Percentiles rank a stretch among this genome's conserved stretches.
phyloP scores from a whole-genome alignment of 371 early-diverging fungal species.

The Smittium mucronatum region DNA sequence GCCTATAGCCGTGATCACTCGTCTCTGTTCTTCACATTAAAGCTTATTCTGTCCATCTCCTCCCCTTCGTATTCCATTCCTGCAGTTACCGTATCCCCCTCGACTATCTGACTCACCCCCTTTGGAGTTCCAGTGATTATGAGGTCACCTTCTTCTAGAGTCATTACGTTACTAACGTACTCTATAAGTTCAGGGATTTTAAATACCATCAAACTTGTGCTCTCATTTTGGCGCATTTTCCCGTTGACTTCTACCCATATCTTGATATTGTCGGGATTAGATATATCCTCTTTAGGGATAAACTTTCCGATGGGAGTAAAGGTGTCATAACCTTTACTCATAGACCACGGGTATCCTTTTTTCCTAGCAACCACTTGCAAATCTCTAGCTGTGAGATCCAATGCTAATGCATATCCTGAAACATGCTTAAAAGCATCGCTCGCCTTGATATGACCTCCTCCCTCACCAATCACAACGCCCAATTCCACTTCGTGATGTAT shows the following conservation, averaged over 20 bases:
- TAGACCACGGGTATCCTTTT: slow-evolving; percentile 79
- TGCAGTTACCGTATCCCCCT: slow-evolving; percentile 64
- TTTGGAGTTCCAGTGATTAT: slow-evolving; percentile 72
- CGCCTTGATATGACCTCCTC: slow-evolving; percentile 57
- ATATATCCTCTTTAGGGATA: slow-evolving; percentile 54
- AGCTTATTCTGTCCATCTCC: slow-evolving; percentile 25
- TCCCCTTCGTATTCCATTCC: slow-evolving; percentile 40
- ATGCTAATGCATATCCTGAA: slow-evolving; percentile 75
- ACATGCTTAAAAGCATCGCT: slow-evolving; percentile 51
- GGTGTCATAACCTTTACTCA: slow-evolving; percentile 89
- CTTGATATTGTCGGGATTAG: slow-evolving; percentile 57
- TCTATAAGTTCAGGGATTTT: slow-evolving; percentile 59
- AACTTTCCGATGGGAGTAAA: slow-evolving; percentile 84
- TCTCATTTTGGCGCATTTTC: slow-evolving; percentile 63
- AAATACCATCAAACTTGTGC: slow-evolving; percentile 86
- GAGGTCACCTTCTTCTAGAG: slow-evolving; percentile 66
- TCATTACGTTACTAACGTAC: slow-evolving; percentile 71
- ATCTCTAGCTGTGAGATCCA: slow-evolving; percentile 88
- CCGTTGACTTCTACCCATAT: slow-evolving; percentile 74
- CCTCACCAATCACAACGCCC: slow-evolving; percentile 80
- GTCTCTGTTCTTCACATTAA: slow-evolving; percentile 15
- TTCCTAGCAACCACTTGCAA: slow-evolving; percentile 74
- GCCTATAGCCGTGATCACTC: no score
- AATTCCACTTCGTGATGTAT: slow-evolving; percentile 95
- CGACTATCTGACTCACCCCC: slow-evolving; percentile 70